Evolutionary conservation across 2,329 filamentous ascomycete species (phyloP).

Genomic region (Aspergillus sp.): DNA sequence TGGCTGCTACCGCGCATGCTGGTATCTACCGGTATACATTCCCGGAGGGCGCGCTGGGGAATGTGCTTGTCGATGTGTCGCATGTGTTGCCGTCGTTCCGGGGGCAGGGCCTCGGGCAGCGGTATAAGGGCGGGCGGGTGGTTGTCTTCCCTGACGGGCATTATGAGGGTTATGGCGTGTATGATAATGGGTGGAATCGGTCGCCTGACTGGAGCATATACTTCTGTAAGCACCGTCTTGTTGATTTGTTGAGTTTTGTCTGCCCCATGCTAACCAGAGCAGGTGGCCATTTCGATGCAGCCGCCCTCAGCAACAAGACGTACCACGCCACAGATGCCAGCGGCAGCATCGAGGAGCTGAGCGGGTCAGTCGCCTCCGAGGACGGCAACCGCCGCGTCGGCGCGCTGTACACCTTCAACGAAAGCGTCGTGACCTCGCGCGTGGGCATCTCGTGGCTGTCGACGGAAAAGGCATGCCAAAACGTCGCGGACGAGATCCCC

Average conservation of each 20-base stretch:
- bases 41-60: constrained; percentile 37
- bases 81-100: constrained; percentile 64
- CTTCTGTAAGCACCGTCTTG: constrained; percentile 22
- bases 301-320: constrained; percentile 27
- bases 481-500: constrained; percentile 57
- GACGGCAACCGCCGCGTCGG: constrained; percentile 45
- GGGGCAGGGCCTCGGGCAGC: constrained; percentile 59
- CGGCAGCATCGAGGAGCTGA: constrained; percentile 27
- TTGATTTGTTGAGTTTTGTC: no score
- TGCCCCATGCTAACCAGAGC: neutral
- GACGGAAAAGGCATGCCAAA: constrained; percentile 56
- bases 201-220: constrained; percentile 51
- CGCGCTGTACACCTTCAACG: constrained; percentile 53
- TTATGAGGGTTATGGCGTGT: constrained; percentile 61
- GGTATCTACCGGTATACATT: constrained; percentile 61
- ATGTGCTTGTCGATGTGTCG: constrained; percentile 63
- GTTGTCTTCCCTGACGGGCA: constrained; percentile 49
- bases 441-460: constrained; percentile 71
- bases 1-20: constrained; percentile 54
- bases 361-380: constrained; percentile 34
- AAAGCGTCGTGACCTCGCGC: constrained; percentile 50
- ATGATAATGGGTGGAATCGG: constrained; percentile 66
- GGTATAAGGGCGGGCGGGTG: constrained; percentile 61
- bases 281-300: constrained; percentile 58
- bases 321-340: constrained; percentile 26